Evolutionary conservation across 768 basidiomycete species (phyloP).

Genomic region (Naganishia antarctica): DNA sequence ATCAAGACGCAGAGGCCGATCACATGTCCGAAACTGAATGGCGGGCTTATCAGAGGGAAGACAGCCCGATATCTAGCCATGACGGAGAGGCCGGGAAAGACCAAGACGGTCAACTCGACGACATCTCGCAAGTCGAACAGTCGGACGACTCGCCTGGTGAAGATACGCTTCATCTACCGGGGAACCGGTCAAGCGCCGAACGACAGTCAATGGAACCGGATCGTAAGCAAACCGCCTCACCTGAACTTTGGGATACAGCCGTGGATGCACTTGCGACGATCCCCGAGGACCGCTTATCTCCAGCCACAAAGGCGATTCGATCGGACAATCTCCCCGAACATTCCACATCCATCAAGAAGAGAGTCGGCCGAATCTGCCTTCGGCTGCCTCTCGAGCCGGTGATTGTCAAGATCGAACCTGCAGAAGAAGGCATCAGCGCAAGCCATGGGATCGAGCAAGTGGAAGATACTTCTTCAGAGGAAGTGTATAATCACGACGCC

Average conservation of each 20-base stretch:
- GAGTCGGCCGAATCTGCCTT: slow-evolving; percentile 7
- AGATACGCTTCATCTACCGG: too few relatives aligned
- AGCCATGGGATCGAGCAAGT: too few relatives aligned
- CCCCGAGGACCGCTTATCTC: too few relatives aligned
- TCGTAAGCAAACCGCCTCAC: too few relatives aligned
- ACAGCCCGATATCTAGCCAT: slow-evolving; percentile 3
- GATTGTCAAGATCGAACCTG: slow-evolving; percentile 14
- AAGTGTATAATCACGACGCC: too few relatives aligned
- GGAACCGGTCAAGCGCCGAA: too few relatives aligned
- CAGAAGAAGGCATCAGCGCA: background rate
- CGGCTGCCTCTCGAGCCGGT: slow-evolving; percentile 5
- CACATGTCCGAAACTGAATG: slow-evolving; percentile 1
- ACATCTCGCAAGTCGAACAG: too few relatives aligned
- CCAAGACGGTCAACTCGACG: background rate
- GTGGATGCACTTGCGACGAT: too few relatives aligned
- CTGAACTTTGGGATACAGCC: too few relatives aligned
- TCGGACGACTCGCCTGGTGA: too few relatives aligned
- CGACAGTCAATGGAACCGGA: too few relatives aligned
- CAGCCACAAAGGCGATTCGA: too few relatives aligned
- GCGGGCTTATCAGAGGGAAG: background rate
- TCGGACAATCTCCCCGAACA: background rate
- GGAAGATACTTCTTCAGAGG: background rate
- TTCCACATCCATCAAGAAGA: background rate
- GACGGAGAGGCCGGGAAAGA: background rate
- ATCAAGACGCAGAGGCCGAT: background rate